Evolutionary conservation across 352 stramenopile species (phyloP).

Genomic region (Aphanomyces astaci): DNA sequence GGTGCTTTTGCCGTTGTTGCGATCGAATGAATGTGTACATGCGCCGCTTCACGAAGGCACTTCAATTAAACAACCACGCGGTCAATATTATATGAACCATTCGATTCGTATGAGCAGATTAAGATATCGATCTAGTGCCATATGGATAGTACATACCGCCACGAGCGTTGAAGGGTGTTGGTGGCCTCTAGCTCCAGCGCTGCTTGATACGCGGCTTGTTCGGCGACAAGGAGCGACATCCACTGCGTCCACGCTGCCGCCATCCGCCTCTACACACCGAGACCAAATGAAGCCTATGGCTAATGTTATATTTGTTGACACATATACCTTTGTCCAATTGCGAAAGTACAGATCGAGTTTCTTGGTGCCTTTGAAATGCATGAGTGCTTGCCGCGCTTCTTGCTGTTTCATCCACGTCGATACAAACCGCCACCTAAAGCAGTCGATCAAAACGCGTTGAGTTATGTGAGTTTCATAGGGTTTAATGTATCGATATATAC

Average conservation of each 20-base stretch:
- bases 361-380: conserved; percentile 73
- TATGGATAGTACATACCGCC: conserved; percentile 26
- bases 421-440: conserved; percentile 13
- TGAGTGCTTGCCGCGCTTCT: conserved; percentile 58
- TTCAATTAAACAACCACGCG: too few species aligned
- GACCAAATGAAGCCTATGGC: not conserved
- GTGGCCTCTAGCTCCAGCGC: conserved; percentile 44
- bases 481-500: too few species aligned
- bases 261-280: conserved; percentile 44
- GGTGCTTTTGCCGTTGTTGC: conserved; percentile 36
- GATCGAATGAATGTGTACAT: conserved; percentile 40
- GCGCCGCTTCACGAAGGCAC: not conserved
- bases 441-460: too few species aligned
- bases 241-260: conserved; percentile 61
- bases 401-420: conserved; percentile 49
- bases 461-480: too few species aligned
- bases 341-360: conserved; percentile 60
- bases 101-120: too few species aligned
- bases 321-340: conserved; percentile 39
- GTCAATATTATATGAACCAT: too few species aligned
- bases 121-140: too few species aligned
- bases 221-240: conserved; percentile 43
- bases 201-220: conserved; percentile 45
- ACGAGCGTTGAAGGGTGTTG: conserved; percentile 50
- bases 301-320: not conserved